Conservation (phyloP, 1,284 basidiomycete species). For the Sporisorium scitamineum region DNA sequence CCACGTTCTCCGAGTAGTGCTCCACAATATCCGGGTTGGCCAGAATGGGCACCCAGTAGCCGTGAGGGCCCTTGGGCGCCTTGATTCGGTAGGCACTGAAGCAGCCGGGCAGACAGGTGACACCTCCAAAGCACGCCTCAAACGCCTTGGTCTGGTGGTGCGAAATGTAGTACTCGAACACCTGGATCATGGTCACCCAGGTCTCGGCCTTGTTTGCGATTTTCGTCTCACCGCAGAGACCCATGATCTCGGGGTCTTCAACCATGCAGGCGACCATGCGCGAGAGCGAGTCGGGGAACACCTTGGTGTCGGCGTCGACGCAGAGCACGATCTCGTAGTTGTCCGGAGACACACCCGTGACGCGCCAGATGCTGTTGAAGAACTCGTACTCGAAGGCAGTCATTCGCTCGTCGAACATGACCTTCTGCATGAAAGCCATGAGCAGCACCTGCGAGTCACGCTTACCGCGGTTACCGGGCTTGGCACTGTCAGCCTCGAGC, state of each 20-base stretch:
- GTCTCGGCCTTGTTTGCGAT: slow-evolving; percentile 72
- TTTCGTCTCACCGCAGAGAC: slow-evolving; percentile 72
- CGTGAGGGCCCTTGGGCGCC: slow-evolving; percentile 71
- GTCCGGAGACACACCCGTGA: slow-evolving; percentile 71
- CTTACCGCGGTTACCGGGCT: slow-evolving; percentile 98
- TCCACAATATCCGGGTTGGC: slow-evolving; percentile 72
- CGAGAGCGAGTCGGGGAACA: slow-evolving; percentile 71
- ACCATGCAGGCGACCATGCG: slow-evolving; percentile 72
- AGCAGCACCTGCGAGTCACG: slow-evolving; percentile 90
- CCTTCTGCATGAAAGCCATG: slow-evolving; percentile 72
- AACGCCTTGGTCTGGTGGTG: slow-evolving; percentile 83
- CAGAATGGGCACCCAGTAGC: slow-evolving; percentile 71
- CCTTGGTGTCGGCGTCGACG: slow-evolving; percentile 72
- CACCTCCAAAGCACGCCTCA: slow-evolving; percentile 71
- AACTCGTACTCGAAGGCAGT: slow-evolving; percentile 72
- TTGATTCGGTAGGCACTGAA: slow-evolving; percentile 72
- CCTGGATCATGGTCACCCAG: slow-evolving; percentile 73
- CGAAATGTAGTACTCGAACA: slow-evolving; percentile 99
- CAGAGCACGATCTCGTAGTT: slow-evolving; percentile 71
- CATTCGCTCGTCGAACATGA: slow-evolving; percentile 73
- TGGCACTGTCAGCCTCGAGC: slow-evolving; percentile 84
- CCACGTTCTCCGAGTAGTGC: slow-evolving; percentile 72
- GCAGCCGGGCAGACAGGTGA: slow-evolving; percentile 72
- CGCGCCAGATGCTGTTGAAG: slow-evolving; percentile 72
- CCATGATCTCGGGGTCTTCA: slow-evolving; percentile 72